Evolutionary conservation across 495 filamentous ascomycete species (phyloP), one percentile per base, ranked within the genome.

Genomic region (Beverwykella pulmonaria): DNA sequence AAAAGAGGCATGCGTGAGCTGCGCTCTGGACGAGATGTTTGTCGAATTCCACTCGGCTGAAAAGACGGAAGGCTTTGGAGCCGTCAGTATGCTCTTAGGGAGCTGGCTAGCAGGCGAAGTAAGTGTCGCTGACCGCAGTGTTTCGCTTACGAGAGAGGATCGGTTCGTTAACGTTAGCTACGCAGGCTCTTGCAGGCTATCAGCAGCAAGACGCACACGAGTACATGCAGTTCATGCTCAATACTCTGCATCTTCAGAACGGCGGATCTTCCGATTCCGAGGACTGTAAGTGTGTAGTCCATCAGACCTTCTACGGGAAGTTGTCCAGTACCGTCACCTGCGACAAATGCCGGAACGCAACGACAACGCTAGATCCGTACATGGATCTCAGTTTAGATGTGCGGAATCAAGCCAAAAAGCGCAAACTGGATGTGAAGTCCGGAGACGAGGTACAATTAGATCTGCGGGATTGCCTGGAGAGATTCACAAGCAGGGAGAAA

Each of bases 131-230:
- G n/a, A n/a, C n/a, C n/a, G n/a, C n/a, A 44, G 55, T 59, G 30
- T 32, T n/a, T n/a, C 30, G 34, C 19, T 39, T 19, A 26, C 14
- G n/a, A 22, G 23, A 36, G 29, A 29, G 15, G 15, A 15, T 15
- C 25, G 20, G 46, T 17, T 1, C 27, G 48, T 53, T 65, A 32
- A 65, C 41, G 17, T 20, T 20, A 34, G 0, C 8, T 22, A 14
- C 12, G 23, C 79, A 92, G 81, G 84, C 89, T n/a, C 82, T 96
- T 26, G 89, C 91, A 10, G 91, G 92, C n/a, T 92, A 93, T 71
- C 88, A 90, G 63, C 92, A 96, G 76, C 93, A 96, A 77, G 93
- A 97, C 74, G 92, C 92, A 1, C 92, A 97, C 74, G 93, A 97
- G 73, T 97, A 93, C 76, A 92, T 96, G 78, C 90, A 94, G 73